phyloP scores from a whole-genome alignment of 352 stramenopile species.

The Phytophthora sp. region DNA sequence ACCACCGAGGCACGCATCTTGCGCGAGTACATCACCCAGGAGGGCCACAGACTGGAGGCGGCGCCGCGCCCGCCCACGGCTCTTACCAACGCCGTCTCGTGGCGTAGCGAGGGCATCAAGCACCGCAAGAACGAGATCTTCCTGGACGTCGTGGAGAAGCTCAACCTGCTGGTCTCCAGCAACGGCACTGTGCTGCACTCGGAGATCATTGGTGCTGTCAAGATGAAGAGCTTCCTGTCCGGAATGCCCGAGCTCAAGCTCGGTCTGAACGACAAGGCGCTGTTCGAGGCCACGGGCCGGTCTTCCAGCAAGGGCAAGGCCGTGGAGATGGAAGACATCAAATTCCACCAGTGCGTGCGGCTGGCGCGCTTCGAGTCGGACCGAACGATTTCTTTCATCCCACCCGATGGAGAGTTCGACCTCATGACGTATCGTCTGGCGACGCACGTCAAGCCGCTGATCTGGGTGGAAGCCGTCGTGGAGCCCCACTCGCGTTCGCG shows the following conservation, averaged over 20 bases:
- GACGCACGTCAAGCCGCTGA: conserved; percentile 99
- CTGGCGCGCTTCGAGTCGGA: conserved; percentile 99
- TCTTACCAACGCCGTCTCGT: conserved; percentile 99
- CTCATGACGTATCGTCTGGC: conserved; percentile 99
- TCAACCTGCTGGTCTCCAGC: conserved; percentile 95
- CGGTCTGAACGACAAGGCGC: conserved; percentile 99
- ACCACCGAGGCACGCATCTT: conserved; percentile 90
- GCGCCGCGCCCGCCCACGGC: conserved; percentile 94
- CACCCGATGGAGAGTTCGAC: conserved; percentile 99
- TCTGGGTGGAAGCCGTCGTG: conserved; percentile 98
- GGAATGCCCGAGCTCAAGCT: conserved; percentile 99
- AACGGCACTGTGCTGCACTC: conserved; percentile 98
- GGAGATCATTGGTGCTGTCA: conserved; percentile 98
- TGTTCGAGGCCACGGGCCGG: conserved; percentile 97
- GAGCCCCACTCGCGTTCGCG: conserved; percentile 96
- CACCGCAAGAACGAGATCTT: conserved; percentile 99
- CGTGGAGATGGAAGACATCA: conserved; percentile 99
- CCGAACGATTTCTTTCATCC: conserved; percentile 99
- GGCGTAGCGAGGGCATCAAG: conserved; percentile 99
- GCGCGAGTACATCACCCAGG: conserved; percentile 97
- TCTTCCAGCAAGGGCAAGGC: conserved; percentile 92
- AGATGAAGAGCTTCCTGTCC: conserved; percentile 98
- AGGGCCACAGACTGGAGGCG: conserved; percentile 94
- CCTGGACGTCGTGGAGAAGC: conserved; percentile 99
- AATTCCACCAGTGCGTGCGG: conserved; percentile 99